Evolutionary conservation across 2,329 filamentous ascomycete genomes (phyloP).

Genomic region (Fusarium beomiforme): DNA sequence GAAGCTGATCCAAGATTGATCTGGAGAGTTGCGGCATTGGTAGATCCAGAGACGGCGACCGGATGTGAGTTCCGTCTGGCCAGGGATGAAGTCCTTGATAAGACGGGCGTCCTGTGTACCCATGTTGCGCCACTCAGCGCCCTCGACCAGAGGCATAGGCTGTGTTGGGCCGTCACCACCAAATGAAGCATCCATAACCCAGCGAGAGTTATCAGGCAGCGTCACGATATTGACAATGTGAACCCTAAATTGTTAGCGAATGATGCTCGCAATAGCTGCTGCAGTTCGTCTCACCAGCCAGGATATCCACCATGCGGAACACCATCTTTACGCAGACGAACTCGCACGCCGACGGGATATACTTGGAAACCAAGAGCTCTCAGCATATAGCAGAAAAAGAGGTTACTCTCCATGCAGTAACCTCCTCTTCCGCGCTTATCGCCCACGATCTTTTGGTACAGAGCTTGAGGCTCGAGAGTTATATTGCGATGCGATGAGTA

Average conservation of each 20-base stretch:
- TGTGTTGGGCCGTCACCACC: slow-evolving; percentile 69
- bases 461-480: slow-evolving; percentile 55
- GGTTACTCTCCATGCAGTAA: slow-evolving; percentile 69
- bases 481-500: slow-evolving; percentile 55
- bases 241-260: slow-evolving; percentile 41
- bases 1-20: slow-evolving; percentile 63
- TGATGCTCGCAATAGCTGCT: slow-evolving; percentile 17
- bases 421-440: slow-evolving; percentile 59
- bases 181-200: slow-evolving; percentile 70
- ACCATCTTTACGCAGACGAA: slow-evolving; percentile 52
- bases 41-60: slow-evolving; percentile 69
- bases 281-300: slow-evolving; percentile 53
- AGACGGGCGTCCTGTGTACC: slow-evolving; percentile 67
- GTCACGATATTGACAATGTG: slow-evolving; percentile 72
- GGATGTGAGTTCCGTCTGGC: slow-evolving; percentile 51
- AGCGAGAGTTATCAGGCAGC: slow-evolving; percentile 59
- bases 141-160: slow-evolving; percentile 63
- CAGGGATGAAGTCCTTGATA: slow-evolving; percentile 58
- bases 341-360: slow-evolving; percentile 66
- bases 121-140: slow-evolving; percentile 57
- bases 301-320: slow-evolving; percentile 55
- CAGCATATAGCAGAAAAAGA: slow-evolving; percentile 65
- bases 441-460: slow-evolving; percentile 61
- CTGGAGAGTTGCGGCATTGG: slow-evolving; percentile 63
- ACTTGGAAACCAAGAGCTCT: slow-evolving; percentile 61